phyloP scores from a whole-genome alignment of 768 basidiomycete genomes.

The Chalciporus chontae region DNA sequence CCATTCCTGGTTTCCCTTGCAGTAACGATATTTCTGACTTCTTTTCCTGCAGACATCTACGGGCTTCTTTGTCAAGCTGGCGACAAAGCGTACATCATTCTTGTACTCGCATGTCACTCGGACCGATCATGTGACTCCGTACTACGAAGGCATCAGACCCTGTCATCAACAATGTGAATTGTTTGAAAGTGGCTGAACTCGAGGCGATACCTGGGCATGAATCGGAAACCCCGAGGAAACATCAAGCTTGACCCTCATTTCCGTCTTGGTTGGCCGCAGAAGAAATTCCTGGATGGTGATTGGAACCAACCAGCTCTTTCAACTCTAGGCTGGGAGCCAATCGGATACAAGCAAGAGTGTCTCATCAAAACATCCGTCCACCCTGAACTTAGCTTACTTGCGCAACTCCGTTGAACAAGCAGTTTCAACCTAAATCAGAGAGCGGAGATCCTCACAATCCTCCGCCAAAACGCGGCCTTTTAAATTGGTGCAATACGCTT shows the following conservation, averaged over 20 bases:
- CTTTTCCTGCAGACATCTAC: neutral
- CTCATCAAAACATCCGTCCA: too few relatives aligned
- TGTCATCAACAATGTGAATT: neutral
- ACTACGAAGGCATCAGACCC: too few relatives aligned
- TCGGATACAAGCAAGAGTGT: constrained; percentile 12
- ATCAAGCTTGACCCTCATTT: constrained; percentile 8
- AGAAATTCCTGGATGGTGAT: constrained; percentile 2
- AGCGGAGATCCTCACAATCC: constrained; percentile 21
- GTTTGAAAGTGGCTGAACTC: neutral
- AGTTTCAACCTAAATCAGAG: constrained; percentile 19
- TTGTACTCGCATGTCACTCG: constrained; percentile 3
- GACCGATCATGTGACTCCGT: too few relatives aligned
- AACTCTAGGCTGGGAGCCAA: constrained; percentile 7
- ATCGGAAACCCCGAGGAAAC: neutral
- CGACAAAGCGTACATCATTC: neutral
- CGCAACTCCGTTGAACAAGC: constrained; percentile 9
- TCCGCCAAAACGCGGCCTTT: constrained; percentile 25
- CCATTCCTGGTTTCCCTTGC: neutral
- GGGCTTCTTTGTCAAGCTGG: neutral
- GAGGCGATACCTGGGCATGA: neutral
- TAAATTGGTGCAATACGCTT: constrained; percentile 9
- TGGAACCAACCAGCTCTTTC: constrained; percentile 2
- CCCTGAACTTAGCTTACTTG: neutral
- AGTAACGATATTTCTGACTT: neutral
- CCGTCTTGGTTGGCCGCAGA: constrained; percentile 2